Evolutionary conservation across 768 basidiomycete genomes (phyloP).

Genomic region (Kwoniella bestiolae): DNA sequence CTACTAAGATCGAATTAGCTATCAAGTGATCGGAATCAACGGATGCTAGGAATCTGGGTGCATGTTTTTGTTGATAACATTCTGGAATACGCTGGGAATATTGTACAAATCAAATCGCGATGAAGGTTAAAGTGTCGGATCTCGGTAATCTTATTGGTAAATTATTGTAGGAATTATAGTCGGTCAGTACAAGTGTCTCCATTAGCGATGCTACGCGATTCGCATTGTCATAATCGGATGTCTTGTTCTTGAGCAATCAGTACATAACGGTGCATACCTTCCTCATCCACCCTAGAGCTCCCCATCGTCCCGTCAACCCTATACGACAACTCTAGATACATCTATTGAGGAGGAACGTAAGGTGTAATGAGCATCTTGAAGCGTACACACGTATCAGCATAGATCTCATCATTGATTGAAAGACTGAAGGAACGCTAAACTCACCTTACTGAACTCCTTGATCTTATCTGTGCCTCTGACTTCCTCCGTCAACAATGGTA

Average conservation of each 20-base stretch:
- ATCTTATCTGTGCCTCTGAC: conserved; percentile 94
- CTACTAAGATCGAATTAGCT: conserved; percentile 11
- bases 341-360: conserved; percentile 63
- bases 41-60: no score
- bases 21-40: not conserved
- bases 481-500: conserved; percentile 94
- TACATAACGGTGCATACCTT: not conserved
- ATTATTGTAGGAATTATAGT: no score
- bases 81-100: no score
- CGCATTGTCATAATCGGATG: no score
- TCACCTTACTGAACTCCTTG: conserved; percentile 77
- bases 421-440: conserved; percentile 8
- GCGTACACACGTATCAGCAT: not conserved
- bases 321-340: not conserved
- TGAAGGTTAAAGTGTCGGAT: no score
- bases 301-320: not conserved
- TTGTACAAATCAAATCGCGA: no score
- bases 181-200: no score
- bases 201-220: no score
- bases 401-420: not conserved
- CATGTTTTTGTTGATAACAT: no score
- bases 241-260: not conserved
- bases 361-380: conserved; percentile 78
- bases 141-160: no score
- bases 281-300: not conserved